Evolutionary conservation across 805 yeast genomes (phyloP), one percentile per base, ranked within the genome.

Genomic region (Kuraishia ogatae): DNA sequence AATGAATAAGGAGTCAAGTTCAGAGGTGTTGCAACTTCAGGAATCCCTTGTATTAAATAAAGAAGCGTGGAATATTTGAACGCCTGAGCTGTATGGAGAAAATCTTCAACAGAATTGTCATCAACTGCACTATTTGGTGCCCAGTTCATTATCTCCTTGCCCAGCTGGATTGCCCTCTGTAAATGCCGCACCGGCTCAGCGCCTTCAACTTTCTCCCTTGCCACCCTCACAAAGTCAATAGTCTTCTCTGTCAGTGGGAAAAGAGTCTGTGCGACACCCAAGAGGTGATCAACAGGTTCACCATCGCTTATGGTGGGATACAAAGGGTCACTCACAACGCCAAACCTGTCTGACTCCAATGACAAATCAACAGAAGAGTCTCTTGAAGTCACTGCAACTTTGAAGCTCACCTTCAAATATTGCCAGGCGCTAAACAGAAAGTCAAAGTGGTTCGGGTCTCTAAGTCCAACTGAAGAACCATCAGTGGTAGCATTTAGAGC

Each of bases 401-500:
- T 58, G 1, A 60, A 56, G 2, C 58, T 53, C 46, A 62, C 61
- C 28, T 59, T 56, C 57, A 61, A 56, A 55, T 58, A 62, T 43
- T 61, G 61, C 65, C 64, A 62, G 11, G 62, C 62, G 22, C 59
- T 55, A 48, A 56, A 55, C 22, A 62, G 53, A 48, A 61, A 62
- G 26, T 56, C 49, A 29, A 59, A 60, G 4, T 52, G 48, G 4
- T 53, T 50, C 8, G 43, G 53, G 20, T 50, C 29, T 17, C 39
- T 19, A 17, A 24, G 7, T n/a, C n/a, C n/a, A n/a, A n/a, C n/a
- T n/a, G n/a, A n/a, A n/a, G n/a, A n/a, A n/a, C n/a, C n/a, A n/a
- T n/a, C n/a, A n/a, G n/a, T n/a, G n/a, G n/a, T n/a, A n/a, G n/a
- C n/a, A n/a, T n/a, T n/a, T n/a, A n/a, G n/a, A n/a, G n/a, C n/a